Evolutionary conservation across 352 stramenopile species (phyloP).

Genomic region (Pythium volutum): DNA sequence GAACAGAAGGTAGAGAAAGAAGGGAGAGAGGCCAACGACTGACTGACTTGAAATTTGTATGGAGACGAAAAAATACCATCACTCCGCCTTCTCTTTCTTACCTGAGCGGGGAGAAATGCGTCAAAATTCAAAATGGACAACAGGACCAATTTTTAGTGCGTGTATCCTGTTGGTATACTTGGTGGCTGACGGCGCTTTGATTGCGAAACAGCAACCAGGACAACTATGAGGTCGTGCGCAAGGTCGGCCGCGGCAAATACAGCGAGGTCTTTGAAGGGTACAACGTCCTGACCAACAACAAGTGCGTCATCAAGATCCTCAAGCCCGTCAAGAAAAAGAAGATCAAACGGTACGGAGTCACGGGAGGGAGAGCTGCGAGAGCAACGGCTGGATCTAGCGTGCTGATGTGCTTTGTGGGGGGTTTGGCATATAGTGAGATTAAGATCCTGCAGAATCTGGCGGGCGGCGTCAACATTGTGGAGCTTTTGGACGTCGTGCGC

Average conservation of each 20-base stretch:
- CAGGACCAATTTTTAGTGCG: too few relatives aligned
- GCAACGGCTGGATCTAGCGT: neutral
- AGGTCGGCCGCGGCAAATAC: conserved; percentile 99
- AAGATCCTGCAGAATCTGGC: conserved; percentile 99
- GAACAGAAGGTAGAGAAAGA: too few relatives aligned
- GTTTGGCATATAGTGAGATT: conserved; percentile 88
- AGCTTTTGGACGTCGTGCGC: conserved; percentile 98
- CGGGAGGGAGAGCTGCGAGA: too few relatives aligned
- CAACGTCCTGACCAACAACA: conserved; percentile 95
- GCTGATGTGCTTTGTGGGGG: neutral
- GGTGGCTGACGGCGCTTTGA: too few relatives aligned
- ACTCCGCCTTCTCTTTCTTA: too few relatives aligned
- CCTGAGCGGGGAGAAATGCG: too few relatives aligned
- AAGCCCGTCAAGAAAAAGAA: conserved; percentile 99
- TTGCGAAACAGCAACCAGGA: conserved; percentile 85
- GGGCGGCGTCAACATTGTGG: conserved; percentile 98
- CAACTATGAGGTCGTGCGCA: conserved; percentile 99
- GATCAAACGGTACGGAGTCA: conserved; percentile 88
- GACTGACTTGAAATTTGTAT: too few relatives aligned
- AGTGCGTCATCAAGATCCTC: conserved; percentile 99
- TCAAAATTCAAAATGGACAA: too few relatives aligned
- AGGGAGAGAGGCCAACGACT: too few relatives aligned
- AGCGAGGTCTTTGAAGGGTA: conserved; percentile 98
- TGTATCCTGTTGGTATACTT: too few relatives aligned
- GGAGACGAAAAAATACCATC: too few relatives aligned